A percentile compares a stretch with the other conserved stretches of the same genome.
These are phyloP conservation scores for Jatropha curcas DNA, from an alignment of 345 rosid species.

Conservation along the genomic window DNA sequence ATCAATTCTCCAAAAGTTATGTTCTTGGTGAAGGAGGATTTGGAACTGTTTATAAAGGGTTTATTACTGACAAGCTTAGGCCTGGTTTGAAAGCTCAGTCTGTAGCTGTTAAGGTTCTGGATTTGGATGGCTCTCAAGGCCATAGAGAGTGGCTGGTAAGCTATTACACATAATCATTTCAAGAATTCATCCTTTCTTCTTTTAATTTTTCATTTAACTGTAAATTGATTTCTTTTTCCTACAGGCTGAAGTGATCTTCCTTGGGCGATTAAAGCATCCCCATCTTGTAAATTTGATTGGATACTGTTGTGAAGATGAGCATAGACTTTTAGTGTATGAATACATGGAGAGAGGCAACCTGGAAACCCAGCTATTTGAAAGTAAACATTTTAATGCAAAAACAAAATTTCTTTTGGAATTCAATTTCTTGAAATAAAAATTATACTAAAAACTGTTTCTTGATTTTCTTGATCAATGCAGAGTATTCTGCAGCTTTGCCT, in stretches of 20 bases:
- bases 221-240: neutral
- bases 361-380: conserved; percentile 47
- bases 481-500: conserved; percentile 49
- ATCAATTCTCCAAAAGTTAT: conserved; percentile 40
- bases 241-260: conserved; percentile 73
- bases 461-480: conserved; percentile 31
- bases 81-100: conserved; percentile 52
- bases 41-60: conserved; percentile 63
- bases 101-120: conserved; percentile 62
- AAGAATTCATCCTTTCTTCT: neutral
- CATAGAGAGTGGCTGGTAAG: conserved; percentile 75
- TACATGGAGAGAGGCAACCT: conserved; percentile 59
- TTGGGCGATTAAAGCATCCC: conserved; percentile 71
- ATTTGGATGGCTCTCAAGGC: conserved; percentile 62
- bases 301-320: conserved; percentile 64
- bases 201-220: too few relatives aligned
- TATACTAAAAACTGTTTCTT: neutral
- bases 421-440: neutral
- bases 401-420: neutral
- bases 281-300: conserved; percentile 69
- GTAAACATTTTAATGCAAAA: conserved; percentile 33
- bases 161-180: neutral
- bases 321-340: conserved; percentile 67
- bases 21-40: conserved; percentile 69
- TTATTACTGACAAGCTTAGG: conserved; percentile 44